Conservation (phyloP, 306 rosid species). For the Cyamopsis tetragonoloba region DNA sequence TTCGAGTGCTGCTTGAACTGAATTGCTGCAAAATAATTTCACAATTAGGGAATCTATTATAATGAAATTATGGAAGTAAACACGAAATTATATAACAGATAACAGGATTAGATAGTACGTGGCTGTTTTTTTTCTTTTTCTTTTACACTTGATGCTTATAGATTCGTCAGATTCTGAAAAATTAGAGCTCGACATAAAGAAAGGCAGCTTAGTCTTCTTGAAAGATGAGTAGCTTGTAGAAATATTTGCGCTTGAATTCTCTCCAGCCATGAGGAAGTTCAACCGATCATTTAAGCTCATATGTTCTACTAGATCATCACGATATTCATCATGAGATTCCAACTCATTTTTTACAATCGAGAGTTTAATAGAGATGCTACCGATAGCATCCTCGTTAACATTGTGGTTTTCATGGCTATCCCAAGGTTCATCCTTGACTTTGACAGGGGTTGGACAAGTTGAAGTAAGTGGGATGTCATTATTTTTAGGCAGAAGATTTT, state of each 20-base stretch:
- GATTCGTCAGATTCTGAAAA: conserved; percentile 42
- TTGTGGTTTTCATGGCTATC: conserved; percentile 34
- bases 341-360: conserved; percentile 50
- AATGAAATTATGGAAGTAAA: conserved; percentile 11
- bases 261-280: conserved; percentile 39
- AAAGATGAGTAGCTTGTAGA: conserved; percentile 26
- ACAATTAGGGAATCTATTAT: conserved; percentile 7
- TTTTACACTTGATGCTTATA: conserved; percentile 30
- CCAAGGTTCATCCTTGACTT: conserved; percentile 67
- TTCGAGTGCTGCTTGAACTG: conserved; percentile 73
- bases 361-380: conserved; percentile 29
- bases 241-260: conserved; percentile 28
- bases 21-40: conserved; percentile 58
- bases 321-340: conserved; percentile 23
- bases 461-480: conserved; percentile 32
- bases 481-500: conserved; percentile 25
- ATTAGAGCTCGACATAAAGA: conserved; percentile 17
- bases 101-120: conserved; percentile 47
- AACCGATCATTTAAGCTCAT: conserved; percentile 57
- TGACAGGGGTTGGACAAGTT: conserved; percentile 32
- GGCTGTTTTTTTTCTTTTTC: conserved; percentile 74
- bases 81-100: background rate
- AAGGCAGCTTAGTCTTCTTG: conserved; percentile 35
- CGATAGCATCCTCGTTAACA: conserved; percentile 25
- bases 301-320: conserved; percentile 48